Evolutionary conservation across 495 filamentous ascomycete species (phyloP).

Genomic region (Parachaetomium inaequale): DNA sequence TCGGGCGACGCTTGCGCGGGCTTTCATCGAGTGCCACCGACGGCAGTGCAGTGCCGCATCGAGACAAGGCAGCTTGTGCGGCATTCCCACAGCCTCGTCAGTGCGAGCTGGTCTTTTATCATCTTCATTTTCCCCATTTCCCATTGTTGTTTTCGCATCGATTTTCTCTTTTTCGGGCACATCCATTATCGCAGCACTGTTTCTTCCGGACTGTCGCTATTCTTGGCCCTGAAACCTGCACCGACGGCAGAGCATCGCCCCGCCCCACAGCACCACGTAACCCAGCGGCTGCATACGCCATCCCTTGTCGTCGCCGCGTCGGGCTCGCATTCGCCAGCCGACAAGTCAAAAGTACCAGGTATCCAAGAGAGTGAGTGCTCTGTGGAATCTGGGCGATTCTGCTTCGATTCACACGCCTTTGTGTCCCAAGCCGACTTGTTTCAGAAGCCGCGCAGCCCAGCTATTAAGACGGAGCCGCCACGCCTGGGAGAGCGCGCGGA

Average conservation of each 20-base stretch:
- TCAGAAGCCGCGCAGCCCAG: not conserved
- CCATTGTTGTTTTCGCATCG: too few species aligned
- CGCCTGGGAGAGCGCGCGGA: too few species aligned
- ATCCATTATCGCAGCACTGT: not conserved
- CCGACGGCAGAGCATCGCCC: not conserved
- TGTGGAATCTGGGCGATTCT: not conserved
- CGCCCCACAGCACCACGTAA: slow-evolving; percentile 21
- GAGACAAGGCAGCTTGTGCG: not conserved
- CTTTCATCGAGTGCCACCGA: too few species aligned
- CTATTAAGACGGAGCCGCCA: not conserved
- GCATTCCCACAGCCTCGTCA: not conserved
- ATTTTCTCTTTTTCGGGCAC: not conserved
- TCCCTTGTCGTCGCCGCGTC: not conserved
- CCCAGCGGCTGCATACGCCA: slow-evolving; percentile 9
- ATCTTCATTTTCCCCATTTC: not conserved
- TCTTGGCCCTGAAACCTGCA: not conserved
- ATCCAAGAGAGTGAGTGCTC: not conserved
- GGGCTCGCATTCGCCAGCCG: not conserved
- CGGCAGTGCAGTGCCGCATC: not conserved
- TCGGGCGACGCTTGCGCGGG: too few species aligned
- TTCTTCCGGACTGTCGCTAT: not conserved
- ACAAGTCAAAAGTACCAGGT: not conserved
- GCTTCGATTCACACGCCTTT: not conserved
- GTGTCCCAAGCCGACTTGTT: not conserved
- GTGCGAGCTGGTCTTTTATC: not conserved